These are phyloP conservation scores for Plasmodium relictum DNA, from an alignment of 169 alveolate species.

Conservation along the genomic window DNA sequence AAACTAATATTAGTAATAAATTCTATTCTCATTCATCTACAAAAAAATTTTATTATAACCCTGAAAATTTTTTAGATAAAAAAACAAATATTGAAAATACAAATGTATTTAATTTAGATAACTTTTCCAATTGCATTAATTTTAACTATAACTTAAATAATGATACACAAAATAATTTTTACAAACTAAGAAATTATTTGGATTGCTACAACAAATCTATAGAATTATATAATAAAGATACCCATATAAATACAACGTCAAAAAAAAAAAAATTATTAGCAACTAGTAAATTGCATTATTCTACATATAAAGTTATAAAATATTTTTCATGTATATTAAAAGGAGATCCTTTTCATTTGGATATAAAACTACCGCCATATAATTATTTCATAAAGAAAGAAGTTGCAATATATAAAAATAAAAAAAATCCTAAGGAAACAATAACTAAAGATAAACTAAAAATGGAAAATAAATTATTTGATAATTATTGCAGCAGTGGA, in stretches of 20 bases:
- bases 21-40: too few relatives aligned
- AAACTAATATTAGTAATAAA: too few relatives aligned
- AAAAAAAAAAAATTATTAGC: slow-evolving; percentile 34
- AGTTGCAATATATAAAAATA: too few relatives aligned
- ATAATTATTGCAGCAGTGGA: not conserved
- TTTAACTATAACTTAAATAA: not conserved
- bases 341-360: slow-evolving; percentile 63
- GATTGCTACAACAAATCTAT: not conserved
- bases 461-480: not conserved
- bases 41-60: too few relatives aligned
- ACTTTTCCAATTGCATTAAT: not conserved
- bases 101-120: not conserved
- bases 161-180: slow-evolving; percentile 32
- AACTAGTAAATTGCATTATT: slow-evolving; percentile 34
- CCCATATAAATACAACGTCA: too few relatives aligned
- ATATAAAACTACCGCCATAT: slow-evolving; percentile 48
- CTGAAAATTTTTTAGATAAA: not conserved
- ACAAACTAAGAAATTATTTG: slow-evolving; percentile 21
- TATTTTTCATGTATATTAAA: slow-evolving; percentile 46
- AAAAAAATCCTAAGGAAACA: not conserved
- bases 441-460: slow-evolving; percentile 16
- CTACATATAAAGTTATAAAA: slow-evolving; percentile 70
- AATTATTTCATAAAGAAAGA: slow-evolving; percentile 35
- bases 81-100: not conserved
- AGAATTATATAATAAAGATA: too few relatives aligned